A percentile compares a stretch with the other conserved stretches of the same genome.
Conservation (phyloP, 495 filamentous ascomycete genomes). For the Penicillium cataractarum region DNA sequence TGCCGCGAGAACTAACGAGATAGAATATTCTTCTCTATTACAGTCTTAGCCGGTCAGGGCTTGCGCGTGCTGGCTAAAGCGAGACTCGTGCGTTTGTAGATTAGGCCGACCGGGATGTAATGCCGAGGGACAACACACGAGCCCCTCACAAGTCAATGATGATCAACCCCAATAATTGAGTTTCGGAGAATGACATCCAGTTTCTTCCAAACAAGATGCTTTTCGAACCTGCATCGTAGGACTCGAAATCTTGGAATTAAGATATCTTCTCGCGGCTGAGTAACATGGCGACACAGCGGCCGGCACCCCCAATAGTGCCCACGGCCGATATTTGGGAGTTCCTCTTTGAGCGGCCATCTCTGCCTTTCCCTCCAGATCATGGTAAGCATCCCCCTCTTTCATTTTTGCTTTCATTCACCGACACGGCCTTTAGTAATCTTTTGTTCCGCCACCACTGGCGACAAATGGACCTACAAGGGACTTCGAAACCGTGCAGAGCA, state of each 20-base stretch:
- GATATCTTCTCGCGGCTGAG: not conserved
- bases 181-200: not conserved
- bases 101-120: not conserved
- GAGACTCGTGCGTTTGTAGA: not conserved
- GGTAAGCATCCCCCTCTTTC: not conserved
- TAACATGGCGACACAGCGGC: not conserved
- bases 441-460: not conserved
- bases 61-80: not conserved
- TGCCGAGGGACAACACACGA: not conserved
- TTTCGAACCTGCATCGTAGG: not conserved
- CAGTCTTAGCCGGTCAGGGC: not conserved
- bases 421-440: not conserved
- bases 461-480: not conserved
- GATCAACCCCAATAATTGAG: not conserved
- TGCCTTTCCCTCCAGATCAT: not conserved
- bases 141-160: not conserved
- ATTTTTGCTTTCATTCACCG: not conserved
- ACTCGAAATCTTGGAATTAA: not conserved
- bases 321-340: not conserved
- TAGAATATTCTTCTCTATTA: not conserved
- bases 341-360: conserved; percentile 2
- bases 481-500: conserved; percentile 35
- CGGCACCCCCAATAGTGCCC: not conserved
- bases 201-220: not conserved
- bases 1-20: too few relatives aligned